A percentile compares a stretch with the other conserved stretches of the same genome.
phyloP scores from a whole-genome alignment of 1,284 basidiomycete species.

The Cryptococcus sp. region DNA sequence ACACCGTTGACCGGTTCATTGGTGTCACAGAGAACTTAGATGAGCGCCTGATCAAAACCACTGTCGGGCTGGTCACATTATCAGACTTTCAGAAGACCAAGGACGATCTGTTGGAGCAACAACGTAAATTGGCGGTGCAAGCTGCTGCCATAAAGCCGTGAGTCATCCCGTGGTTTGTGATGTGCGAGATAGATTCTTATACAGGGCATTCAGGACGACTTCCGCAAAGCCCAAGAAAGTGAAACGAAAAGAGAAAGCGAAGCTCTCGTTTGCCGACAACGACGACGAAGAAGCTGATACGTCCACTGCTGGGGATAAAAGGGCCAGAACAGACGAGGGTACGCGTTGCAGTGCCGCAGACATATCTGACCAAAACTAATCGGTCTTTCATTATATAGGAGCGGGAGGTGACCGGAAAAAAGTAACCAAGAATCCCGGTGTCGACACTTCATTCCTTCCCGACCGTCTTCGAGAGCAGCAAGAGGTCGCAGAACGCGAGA shows the following conservation, averaged over 20 bases:
- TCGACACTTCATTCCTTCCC: slow-evolving; percentile 97
- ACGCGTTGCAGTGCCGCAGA: not conserved
- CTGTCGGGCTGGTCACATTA: slow-evolving; percentile 86
- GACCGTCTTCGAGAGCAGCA: slow-evolving; percentile 92
- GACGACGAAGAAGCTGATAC: slow-evolving; percentile 57
- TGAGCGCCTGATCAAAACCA: slow-evolving; percentile 86
- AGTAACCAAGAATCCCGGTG: slow-evolving; percentile 89
- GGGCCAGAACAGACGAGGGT: slow-evolving; percentile 34
- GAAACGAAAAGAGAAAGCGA: slow-evolving; percentile 85
- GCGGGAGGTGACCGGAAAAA: slow-evolving; percentile 55
- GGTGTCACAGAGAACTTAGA: slow-evolving; percentile 93
- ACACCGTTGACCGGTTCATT: slow-evolving; percentile 81
- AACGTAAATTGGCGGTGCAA: slow-evolving; percentile 78
- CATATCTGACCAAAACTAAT: not conserved
- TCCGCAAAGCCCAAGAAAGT: slow-evolving; percentile 69
- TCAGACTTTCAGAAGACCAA: slow-evolving; percentile 89
- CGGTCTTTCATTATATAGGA: slow-evolving; percentile 11
- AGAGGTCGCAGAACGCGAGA: slow-evolving; percentile 82
- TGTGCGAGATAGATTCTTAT: not conserved
- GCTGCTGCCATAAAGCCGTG: slow-evolving; percentile 35
- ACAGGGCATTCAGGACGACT: slow-evolving; percentile 47
- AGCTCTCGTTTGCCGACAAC: slow-evolving; percentile 83
- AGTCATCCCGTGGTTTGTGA: not conserved
- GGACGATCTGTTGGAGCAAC: slow-evolving; percentile 87
- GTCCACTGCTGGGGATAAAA: slow-evolving; percentile 19